A percentile compares a stretch with the other conserved stretches of the same genome.
These are phyloP conservation scores for Mucor velutinosus DNA, from an alignment of 371 early-diverging fungal species.

Conservation along the genomic window DNA sequence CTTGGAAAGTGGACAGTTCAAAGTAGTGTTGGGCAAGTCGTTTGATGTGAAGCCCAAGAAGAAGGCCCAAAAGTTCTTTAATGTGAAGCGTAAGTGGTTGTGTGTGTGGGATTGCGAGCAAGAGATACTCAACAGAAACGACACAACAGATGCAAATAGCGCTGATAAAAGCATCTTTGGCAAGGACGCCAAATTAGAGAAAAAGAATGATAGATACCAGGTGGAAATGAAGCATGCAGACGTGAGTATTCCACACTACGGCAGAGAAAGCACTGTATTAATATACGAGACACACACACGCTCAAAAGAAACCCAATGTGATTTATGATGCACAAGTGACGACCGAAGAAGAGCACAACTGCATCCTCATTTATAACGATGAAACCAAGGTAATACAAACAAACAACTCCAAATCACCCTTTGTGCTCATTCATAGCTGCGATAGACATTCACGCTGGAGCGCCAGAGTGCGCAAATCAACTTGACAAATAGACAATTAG, in stretches of 20 bases:
- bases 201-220: constrained; percentile 16
- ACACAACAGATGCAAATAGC: neutral
- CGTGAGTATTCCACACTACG: neutral
- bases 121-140: neutral
- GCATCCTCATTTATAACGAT: constrained; percentile 24
- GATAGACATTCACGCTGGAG: constrained; percentile 20
- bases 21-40: constrained; percentile 20
- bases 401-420: neutral
- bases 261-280: neutral
- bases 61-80: constrained; percentile 18
- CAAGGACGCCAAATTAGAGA: constrained; percentile 17
- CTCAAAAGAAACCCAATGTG: constrained; percentile 8
- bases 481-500: constrained; percentile 9
- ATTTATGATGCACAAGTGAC: constrained; percentile 16
- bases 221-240: constrained; percentile 19
- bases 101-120: neutral
- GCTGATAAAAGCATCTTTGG: constrained; percentile 3
- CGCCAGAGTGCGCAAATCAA: constrained; percentile 20
- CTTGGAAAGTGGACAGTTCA: constrained; percentile 17
- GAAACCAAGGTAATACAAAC: constrained; percentile 15
- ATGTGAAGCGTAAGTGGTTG: constrained; percentile 13
- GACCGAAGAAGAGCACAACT: constrained; percentile 19
- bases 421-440: neutral
- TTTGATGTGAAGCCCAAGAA: constrained; percentile 21
- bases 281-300: neutral